Percentiles rank a stretch among this genome's conserved stretches.
These are phyloP conservation scores for Cyberlindnera bimundalis DNA, from an alignment of 805 yeast genomes.

Conservation along the genomic window DNA sequence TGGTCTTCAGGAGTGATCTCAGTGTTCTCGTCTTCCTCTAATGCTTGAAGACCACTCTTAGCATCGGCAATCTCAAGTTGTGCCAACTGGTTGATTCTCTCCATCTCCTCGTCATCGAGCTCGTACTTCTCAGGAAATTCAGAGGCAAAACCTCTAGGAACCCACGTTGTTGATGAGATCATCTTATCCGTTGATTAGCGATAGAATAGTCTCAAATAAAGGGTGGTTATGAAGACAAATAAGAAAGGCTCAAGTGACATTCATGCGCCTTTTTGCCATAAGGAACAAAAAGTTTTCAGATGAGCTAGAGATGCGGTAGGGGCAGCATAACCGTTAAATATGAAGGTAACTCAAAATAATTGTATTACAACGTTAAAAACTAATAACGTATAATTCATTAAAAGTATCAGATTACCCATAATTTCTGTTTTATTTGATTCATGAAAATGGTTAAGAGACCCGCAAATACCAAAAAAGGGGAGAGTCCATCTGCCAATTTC, in stretches of 20 bases:
- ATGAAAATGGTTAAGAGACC: too few species aligned
- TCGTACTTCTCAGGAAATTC: conserved; percentile 90
- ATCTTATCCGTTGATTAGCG: conserved; percentile 34
- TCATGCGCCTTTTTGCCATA: background rate
- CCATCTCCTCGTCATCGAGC: conserved; percentile 89
- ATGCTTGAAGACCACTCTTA: conserved; percentile 54
- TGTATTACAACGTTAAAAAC: too few species aligned
- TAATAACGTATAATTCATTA: too few species aligned
- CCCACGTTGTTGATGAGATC: conserved; percentile 95
- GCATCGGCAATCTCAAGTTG: conserved; percentile 79
- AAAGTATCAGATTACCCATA: too few species aligned
- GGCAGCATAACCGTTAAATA: too few species aligned
- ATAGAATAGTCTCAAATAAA: background rate
- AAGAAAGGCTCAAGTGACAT: background rate
- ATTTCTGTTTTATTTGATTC: too few species aligned
- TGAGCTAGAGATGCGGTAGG: conserved; percentile 2
- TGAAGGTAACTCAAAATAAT: too few species aligned
- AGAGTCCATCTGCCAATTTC: conserved; percentile 3
- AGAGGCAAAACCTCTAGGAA: conserved; percentile 91
- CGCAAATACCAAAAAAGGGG: too few species aligned
- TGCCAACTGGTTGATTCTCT: conserved; percentile 82
- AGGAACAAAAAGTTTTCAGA: conserved; percentile 5
- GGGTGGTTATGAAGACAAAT: background rate
- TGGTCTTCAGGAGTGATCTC: conserved; percentile 26
- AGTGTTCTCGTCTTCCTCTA: conserved; percentile 23